phyloP scores from a whole-genome alignment of 768 basidiomycete genomes.

The Polyporus arcularius region DNA sequence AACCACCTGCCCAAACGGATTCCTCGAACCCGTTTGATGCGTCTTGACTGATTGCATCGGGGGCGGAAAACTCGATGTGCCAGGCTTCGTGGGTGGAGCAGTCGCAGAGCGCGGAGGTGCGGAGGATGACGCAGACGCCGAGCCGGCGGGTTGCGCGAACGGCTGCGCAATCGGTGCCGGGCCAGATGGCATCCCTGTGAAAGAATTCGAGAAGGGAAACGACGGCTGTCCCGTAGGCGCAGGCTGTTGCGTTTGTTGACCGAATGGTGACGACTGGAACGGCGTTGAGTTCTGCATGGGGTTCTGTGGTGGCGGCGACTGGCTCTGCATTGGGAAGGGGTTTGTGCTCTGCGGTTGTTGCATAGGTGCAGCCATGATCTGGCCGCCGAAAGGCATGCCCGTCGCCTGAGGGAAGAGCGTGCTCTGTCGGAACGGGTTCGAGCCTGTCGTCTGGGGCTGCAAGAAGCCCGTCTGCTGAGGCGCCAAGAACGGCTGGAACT shows the following conservation, averaged over 20 bases:
- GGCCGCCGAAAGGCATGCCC: conserved; percentile 23
- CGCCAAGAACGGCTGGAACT: conserved; percentile 52
- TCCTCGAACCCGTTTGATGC: conserved; percentile 91
- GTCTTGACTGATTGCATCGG: conserved; percentile 68
- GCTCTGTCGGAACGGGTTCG: conserved; percentile 57
- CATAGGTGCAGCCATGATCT: conserved; percentile 14
- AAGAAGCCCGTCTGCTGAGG: conserved; percentile 50
- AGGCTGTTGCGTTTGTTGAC: conserved; percentile 3
- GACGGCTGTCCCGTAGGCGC: conserved; percentile 13
- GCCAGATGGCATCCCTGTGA: conserved; percentile 10
- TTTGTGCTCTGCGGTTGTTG: conserved; percentile 69
- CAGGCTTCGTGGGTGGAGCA: conserved; percentile 59
- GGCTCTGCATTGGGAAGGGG: conserved; percentile 16
- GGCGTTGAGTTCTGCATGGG: conserved; percentile 66
- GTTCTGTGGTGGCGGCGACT: conserved; percentile 45
- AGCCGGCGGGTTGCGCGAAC: conserved; percentile 20
- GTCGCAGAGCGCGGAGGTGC: conserved; percentile 67
- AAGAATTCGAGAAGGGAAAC: conserved; percentile 16
- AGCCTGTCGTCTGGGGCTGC: conserved; percentile 49
- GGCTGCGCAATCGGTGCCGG: conserved; percentile 16
- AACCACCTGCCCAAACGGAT: conserved; percentile 87
- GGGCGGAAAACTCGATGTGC: conserved; percentile 38
- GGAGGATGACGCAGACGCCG: conserved; percentile 23
- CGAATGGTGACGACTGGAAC: conserved; percentile 15
- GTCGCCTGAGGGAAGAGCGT: conserved; percentile 43